These are phyloP conservation scores for Wickerhamomyces sydowiorum DNA, from an alignment of 805 yeast species.

Conservation along the genomic window DNA sequence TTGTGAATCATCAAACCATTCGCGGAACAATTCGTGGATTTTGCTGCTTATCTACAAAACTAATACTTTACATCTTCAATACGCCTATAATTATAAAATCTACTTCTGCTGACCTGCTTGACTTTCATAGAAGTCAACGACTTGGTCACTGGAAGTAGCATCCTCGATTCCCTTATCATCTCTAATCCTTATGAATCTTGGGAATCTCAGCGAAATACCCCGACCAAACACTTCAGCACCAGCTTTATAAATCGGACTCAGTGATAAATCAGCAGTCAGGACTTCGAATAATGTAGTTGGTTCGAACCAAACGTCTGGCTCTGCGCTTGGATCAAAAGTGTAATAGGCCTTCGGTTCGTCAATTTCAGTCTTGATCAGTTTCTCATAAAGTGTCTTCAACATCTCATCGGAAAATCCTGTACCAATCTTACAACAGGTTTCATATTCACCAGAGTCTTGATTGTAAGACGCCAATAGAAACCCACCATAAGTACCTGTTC, in stretches of 20 bases:
- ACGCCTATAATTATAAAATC: too few species aligned
- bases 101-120: constrained; percentile 37
- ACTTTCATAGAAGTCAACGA: constrained; percentile 73
- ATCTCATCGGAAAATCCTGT: constrained; percentile 93
- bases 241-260: constrained; percentile 86
- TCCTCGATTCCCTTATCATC: constrained; percentile 85
- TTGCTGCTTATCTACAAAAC: too few species aligned
- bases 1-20: too few species aligned
- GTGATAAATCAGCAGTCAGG: constrained; percentile 81
- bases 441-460: constrained; percentile 86
- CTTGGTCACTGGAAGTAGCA: constrained; percentile 80
- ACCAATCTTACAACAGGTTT: constrained; percentile 94
- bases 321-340: constrained; percentile 64
- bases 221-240: constrained; percentile 67
- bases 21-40: too few species aligned
- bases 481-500: constrained; percentile 95
- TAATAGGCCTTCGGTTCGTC: constrained; percentile 60
- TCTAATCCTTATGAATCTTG: constrained; percentile 75
- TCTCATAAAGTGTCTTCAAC: constrained; percentile 51
- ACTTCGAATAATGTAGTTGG: constrained; percentile 84
- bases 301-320: constrained; percentile 94
- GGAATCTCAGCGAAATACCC: constrained; percentile 86
- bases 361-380: constrained; percentile 63
- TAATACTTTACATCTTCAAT: too few species aligned
- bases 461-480: constrained; percentile 88